Conservation (phyloP, 257 asterid genomes). For the Perilla frutescens region DNA sequence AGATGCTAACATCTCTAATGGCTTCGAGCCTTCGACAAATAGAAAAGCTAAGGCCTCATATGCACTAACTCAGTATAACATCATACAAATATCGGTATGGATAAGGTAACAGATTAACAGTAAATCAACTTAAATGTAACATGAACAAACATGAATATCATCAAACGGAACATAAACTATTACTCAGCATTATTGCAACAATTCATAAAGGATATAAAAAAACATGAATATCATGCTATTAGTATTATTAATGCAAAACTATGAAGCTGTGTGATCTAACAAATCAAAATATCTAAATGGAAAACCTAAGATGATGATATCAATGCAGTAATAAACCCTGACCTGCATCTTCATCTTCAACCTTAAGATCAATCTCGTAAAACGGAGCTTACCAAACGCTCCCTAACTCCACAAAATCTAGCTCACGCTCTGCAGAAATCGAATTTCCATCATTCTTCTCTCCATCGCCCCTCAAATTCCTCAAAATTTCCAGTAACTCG, state of each 20-base stretch:
- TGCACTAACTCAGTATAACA: too few relatives aligned
- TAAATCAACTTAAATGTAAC: not conserved
- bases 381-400: constrained; percentile 84
- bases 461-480: constrained; percentile 55
- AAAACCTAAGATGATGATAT: constrained; percentile 10
- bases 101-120: not conserved
- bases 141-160: not conserved
- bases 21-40: not conserved
- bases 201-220: not conserved
- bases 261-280: too few relatives aligned
- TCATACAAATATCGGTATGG: not conserved
- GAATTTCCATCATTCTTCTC: constrained; percentile 40
- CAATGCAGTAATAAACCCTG: constrained; percentile 8
- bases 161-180: not conserved
- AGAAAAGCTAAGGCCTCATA: not conserved
- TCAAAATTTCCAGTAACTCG: constrained; percentile 52
- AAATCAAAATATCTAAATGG: too few relatives aligned
- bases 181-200: not conserved
- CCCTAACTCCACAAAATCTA: constrained; percentile 72
- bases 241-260: too few relatives aligned
- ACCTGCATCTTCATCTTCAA: constrained; percentile 54
- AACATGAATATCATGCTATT: not conserved
- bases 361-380: constrained; percentile 63
- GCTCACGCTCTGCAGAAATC: constrained; percentile 45
- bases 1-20: not conserved